Percentiles rank a stretch among this genome's conserved stretches.
These are phyloP conservation scores for Hypoxylon rickii DNA, from an alignment of 495 filamentous ascomycete species.

Conservation along the genomic window DNA sequence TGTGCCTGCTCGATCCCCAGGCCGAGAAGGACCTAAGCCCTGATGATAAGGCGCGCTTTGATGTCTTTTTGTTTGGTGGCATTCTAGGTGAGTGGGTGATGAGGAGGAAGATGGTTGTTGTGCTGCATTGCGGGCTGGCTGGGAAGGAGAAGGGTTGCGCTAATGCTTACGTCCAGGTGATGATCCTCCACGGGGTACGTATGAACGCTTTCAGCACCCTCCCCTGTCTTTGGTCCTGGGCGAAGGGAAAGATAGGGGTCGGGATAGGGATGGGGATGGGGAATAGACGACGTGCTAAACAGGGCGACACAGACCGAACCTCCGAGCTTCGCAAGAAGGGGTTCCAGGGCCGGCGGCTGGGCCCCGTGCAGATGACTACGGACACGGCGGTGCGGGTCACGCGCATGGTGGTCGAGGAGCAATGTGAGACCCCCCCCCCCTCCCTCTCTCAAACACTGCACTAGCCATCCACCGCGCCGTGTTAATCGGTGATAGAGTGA, in stretches of 20 bases:
- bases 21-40: slow-evolving; percentile 80
- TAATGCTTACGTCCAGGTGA: no score
- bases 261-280: not conserved
- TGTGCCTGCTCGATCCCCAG: slow-evolving; percentile 88
- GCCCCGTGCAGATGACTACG: slow-evolving; percentile 96
- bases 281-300: not conserved
- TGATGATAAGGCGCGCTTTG: slow-evolving; percentile 79
- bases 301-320: slow-evolving; percentile 74
- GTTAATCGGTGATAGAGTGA: no score
- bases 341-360: slow-evolving; percentile 83
- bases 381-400: slow-evolving; percentile 96
- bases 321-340: slow-evolving; percentile 92
- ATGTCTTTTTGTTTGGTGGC: slow-evolving; percentile 92
- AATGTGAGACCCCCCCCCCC: slow-evolving; percentile 56
- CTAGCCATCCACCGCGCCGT: no score
- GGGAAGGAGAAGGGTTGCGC: no score
- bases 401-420: slow-evolving; percentile 81
- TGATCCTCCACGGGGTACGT: slow-evolving; percentile 89
- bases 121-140: no score
- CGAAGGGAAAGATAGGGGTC: not conserved
- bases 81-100: slow-evolving; percentile 90
- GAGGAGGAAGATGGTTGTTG: no score
- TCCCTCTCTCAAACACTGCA: not conserved
- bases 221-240: not conserved
- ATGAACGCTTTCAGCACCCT: slow-evolving; percentile 1